phyloP scores from a whole-genome alignment of 1,139 yeast species.

The Kodamaea alishanica region DNA sequence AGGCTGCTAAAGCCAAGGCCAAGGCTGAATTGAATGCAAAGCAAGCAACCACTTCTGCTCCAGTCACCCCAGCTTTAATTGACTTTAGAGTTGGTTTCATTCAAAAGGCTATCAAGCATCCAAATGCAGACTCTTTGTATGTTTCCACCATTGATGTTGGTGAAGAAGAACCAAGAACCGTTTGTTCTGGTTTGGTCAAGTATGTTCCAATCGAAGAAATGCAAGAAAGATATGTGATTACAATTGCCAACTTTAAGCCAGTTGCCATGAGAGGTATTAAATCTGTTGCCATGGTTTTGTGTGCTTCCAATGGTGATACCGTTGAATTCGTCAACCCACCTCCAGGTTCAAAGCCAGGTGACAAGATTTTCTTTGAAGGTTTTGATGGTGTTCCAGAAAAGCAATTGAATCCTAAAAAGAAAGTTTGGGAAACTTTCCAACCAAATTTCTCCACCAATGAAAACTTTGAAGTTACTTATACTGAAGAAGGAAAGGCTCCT shows the following conservation, averaged over 20 bases:
- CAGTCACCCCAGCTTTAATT: slow-evolving; percentile 77
- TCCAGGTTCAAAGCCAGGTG: slow-evolving; percentile 91
- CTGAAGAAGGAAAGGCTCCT: slow-evolving; percentile 75
- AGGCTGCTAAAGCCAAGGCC: slow-evolving; percentile 62
- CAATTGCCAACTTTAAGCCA: slow-evolving; percentile 61
- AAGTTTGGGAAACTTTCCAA: slow-evolving; percentile 94
- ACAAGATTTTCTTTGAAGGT: slow-evolving; percentile 91
- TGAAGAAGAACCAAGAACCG: slow-evolving; percentile 97
- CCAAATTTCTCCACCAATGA: slow-evolving; percentile 84
- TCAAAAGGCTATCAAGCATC: slow-evolving; percentile 94
- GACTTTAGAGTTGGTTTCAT: slow-evolving; percentile 96
- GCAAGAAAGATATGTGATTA: slow-evolving; percentile 47
- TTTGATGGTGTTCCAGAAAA: slow-evolving; percentile 85
- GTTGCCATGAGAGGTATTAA: slow-evolving; percentile 69
- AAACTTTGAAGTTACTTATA: slow-evolving; percentile 71
- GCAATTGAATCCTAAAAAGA: slow-evolving; percentile 96
- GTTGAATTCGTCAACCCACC: slow-evolving; percentile 98
- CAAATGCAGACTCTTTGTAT: slow-evolving; percentile 94
- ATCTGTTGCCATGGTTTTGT: slow-evolving; percentile 93
- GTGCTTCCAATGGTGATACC: slow-evolving; percentile 68
- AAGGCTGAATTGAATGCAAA: slow-evolving; percentile 49
- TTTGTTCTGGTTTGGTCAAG: slow-evolving; percentile 87
- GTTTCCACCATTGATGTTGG: slow-evolving; percentile 97
- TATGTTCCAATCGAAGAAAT: slow-evolving; percentile 46
- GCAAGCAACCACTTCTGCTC: slow-evolving; percentile 53